A percentile compares a stretch with the other conserved stretches of the same genome.
phyloP scores from a whole-genome alignment of 129 eudicot species.

The Chrysanthemum makinoi region DNA sequence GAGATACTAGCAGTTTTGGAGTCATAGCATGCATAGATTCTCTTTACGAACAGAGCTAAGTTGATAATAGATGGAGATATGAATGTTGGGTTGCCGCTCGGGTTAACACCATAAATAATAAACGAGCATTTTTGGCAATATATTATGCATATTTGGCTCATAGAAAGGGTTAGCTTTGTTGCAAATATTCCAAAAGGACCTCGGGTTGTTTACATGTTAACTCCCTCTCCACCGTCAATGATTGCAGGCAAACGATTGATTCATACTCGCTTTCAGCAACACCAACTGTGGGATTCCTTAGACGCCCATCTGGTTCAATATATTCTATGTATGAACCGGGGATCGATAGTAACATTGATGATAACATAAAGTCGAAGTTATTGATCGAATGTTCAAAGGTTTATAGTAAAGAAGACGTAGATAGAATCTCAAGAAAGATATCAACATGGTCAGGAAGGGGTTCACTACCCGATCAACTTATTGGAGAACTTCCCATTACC shows the following conservation, averaged over 20 bases:
- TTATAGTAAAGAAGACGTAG: conserved; percentile 40
- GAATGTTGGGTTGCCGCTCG: neutral
- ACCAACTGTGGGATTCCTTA: conserved; percentile 57
- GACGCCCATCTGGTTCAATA: conserved; percentile 43
- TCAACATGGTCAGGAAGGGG: conserved; percentile 49
- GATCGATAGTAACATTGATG: conserved; percentile 36
- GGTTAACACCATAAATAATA: neutral
- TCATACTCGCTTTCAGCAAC: conserved; percentile 70
- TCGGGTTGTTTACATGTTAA: neutral
- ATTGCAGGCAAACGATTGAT: conserved; percentile 71
- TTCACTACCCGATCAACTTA: conserved; percentile 40
- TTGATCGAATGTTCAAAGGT: conserved; percentile 47
- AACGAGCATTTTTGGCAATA: too few species aligned
- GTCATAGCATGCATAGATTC: neutral
- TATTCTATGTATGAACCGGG: conserved; percentile 37
- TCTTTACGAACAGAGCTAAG: neutral
- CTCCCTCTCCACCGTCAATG: neutral
- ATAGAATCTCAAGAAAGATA: conserved; percentile 38
- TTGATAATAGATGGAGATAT: neutral
- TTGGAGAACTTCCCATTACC: conserved; percentile 62
- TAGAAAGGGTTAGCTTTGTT: neutral
- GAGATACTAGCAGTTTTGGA: neutral
- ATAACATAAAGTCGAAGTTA: conserved; percentile 45
- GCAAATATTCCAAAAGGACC: neutral
- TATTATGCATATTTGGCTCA: neutral